Percentiles rank a stretch among this genome's conserved stretches.
phyloP scores from a whole-genome alignment of 1,284 basidiomycete genomes.

The Ceraceosorus bombacis region DNA sequence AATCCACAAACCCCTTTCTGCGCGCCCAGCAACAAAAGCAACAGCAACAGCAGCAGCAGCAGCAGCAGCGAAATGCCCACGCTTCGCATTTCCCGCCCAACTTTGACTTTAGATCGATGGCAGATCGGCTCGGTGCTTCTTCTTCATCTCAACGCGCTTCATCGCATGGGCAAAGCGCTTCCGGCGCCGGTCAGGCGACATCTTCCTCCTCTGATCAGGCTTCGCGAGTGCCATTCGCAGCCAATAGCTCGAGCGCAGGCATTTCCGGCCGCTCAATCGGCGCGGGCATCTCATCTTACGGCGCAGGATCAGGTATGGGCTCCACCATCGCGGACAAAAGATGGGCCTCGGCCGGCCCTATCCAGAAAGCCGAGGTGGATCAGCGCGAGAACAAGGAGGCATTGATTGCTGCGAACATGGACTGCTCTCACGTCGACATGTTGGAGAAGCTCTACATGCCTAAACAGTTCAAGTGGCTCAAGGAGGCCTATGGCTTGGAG shows the following conservation, averaged over 20 bases:
- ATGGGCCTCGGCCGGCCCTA: background rate
- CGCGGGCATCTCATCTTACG: too few species aligned
- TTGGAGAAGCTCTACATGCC: slow-evolving; percentile 9
- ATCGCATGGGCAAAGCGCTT: too few species aligned
- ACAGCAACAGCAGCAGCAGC: background rate
- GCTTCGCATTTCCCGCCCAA: slow-evolving; percentile 4
- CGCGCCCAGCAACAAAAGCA: background rate
- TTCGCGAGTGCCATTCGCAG: background rate
- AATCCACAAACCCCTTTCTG: too few species aligned
- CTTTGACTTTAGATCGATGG: slow-evolving; percentile 3
- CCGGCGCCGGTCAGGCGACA: background rate
- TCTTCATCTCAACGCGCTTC: background rate
- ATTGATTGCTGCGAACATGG: background rate
- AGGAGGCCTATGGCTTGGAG: slow-evolving; percentile 9
- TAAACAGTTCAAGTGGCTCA: slow-evolving; percentile 11
- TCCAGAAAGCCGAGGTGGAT: background rate
- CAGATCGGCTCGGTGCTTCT: background rate
- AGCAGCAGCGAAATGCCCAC: background rate
- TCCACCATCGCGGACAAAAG: background rate
- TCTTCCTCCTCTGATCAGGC: background rate
- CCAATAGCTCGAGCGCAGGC: too few species aligned
- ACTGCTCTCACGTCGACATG: slow-evolving; percentile 10
- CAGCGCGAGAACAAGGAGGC: slow-evolving; percentile 7
- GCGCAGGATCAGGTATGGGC: too few species aligned
- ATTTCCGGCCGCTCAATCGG: background rate